Evolutionary conservation across 2,329 filamentous ascomycete genomes (phyloP).

Genomic region (Corynespora cassiicola): DNA sequence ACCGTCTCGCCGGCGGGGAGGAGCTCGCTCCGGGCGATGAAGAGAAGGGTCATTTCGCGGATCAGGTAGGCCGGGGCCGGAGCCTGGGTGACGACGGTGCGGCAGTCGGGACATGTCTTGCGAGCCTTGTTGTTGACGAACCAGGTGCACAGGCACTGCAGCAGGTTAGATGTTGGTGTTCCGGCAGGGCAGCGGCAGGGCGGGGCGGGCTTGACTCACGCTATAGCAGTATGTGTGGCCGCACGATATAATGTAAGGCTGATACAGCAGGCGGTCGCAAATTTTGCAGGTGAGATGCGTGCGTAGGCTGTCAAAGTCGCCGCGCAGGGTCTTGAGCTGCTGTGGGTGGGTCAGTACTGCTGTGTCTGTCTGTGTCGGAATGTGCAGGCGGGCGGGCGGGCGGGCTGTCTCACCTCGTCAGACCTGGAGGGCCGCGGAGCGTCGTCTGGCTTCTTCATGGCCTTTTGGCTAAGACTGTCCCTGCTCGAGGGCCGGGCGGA

Average conservation of each 20-base stretch:
- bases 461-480: constrained; percentile 48
- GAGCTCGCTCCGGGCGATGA: constrained; percentile 65
- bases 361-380: no score
- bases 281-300: constrained; percentile 70
- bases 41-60: constrained; percentile 69
- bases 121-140: constrained; percentile 60
- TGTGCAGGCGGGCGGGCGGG: no score
- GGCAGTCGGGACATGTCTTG: constrained; percentile 74
- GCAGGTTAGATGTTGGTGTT: constrained; percentile 24
- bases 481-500: constrained; percentile 42
- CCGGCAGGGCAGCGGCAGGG: constrained; percentile 16
- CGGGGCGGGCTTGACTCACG: constrained; percentile 47
- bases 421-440: constrained; percentile 36
- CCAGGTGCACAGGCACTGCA: constrained; percentile 64
- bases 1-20: constrained; percentile 68
- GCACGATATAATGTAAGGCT: constrained; percentile 72
- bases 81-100: constrained; percentile 62
- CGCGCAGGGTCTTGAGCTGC: constrained; percentile 46
- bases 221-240: constrained; percentile 77
- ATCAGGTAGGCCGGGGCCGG: constrained; percentile 72
- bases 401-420: constrained; percentile 36
- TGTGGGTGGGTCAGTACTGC: no score
- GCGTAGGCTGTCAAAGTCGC: constrained; percentile 68
- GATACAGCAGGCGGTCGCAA: constrained; percentile 71
- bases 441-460: constrained; percentile 42